Evolutionary conservation across 345 rosid species (phyloP).

Genomic region (Salix viminalis): DNA sequence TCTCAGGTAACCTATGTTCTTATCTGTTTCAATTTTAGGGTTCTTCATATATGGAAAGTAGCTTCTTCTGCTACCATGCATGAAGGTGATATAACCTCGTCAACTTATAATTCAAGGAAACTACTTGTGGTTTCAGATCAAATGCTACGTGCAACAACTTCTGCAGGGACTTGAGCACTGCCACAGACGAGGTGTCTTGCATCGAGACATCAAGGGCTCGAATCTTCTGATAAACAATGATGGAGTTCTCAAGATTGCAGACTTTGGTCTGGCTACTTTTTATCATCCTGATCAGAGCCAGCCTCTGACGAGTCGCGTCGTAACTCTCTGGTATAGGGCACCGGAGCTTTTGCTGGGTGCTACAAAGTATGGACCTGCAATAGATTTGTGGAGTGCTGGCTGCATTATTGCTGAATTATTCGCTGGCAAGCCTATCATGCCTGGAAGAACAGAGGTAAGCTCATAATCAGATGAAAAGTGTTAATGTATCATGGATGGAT

Average conservation of each 20-base stretch:
- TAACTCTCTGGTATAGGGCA: constrained; percentile 94
- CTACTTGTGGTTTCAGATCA: constrained; percentile 46
- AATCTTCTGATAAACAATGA: constrained; percentile 65
- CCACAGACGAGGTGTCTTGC: constrained; percentile 76
- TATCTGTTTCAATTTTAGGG: not conserved
- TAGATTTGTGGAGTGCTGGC: constrained; percentile 91
- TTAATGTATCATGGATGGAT: not conserved
- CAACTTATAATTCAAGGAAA: not conserved
- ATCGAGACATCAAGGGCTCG: constrained; percentile 91
- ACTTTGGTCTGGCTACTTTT: constrained; percentile 74
- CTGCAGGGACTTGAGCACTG: constrained; percentile 80
- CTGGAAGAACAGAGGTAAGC: constrained; percentile 90
- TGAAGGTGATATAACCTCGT: not conserved
- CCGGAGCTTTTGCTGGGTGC: constrained; percentile 96
- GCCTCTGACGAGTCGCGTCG: constrained; percentile 84
- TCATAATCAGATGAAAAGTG: not conserved
- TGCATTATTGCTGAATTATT: constrained; percentile 84
- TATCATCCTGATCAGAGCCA: constrained; percentile 50
- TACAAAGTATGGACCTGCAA: constrained; percentile 68
- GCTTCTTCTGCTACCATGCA: not conserved
- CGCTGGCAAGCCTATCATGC: constrained; percentile 89
- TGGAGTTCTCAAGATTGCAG: constrained; percentile 88
- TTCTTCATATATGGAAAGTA: not conserved
- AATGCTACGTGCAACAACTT: constrained; percentile 76
- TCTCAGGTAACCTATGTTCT: constrained; percentile 48